A percentile compares a stretch with the other conserved stretches of the same genome.
Conservation (phyloP, 2,329 filamentous ascomycete genomes). For the Alternaria panax region DNA sequence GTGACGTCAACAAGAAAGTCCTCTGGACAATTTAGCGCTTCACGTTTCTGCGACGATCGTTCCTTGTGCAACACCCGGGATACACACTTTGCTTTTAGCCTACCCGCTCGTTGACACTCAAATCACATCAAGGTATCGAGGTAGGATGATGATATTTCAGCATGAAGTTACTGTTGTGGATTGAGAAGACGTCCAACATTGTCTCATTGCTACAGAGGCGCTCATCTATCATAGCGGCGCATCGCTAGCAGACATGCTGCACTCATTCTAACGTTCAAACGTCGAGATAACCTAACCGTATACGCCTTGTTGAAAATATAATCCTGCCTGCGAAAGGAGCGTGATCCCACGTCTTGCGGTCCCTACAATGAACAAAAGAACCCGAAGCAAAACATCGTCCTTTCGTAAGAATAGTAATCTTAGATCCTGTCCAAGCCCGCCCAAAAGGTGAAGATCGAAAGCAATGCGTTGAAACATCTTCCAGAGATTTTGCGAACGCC, state of each 20-base stretch:
- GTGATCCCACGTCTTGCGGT: conserved; percentile 18
- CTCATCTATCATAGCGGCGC: conserved; percentile 9
- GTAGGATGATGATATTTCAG: neutral
- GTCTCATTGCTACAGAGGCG: conserved; percentile 17
- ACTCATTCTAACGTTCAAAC: conserved; percentile 13
- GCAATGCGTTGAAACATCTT: conserved; percentile 17
- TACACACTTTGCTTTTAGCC: neutral
- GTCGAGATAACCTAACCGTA: conserved; percentile 13
- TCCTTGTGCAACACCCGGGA: neutral
- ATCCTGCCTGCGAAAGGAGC: conserved; percentile 22
- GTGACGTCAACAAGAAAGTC: conserved; percentile 10
- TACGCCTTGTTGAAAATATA: conserved; percentile 8
- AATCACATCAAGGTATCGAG: neutral
- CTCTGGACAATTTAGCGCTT: neutral
- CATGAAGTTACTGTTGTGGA: neutral
- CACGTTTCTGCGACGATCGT: neutral
- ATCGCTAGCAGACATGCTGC: conserved; percentile 14
- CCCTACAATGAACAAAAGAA: conserved; percentile 19
- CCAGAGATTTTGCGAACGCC: conserved; percentile 17
- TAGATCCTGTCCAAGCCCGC: conserved; percentile 8
- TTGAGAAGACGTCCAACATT: conserved; percentile 9
- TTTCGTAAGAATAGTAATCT: conserved; percentile 15
- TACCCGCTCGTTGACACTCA: neutral
- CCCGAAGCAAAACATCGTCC: conserved; percentile 24
- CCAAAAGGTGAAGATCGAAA: conserved; percentile 8